These are phyloP conservation scores for Alternaria gansuensis DNA, from an alignment of 2,329 filamentous ascomycete genomes.

Conservation along the genomic window DNA sequence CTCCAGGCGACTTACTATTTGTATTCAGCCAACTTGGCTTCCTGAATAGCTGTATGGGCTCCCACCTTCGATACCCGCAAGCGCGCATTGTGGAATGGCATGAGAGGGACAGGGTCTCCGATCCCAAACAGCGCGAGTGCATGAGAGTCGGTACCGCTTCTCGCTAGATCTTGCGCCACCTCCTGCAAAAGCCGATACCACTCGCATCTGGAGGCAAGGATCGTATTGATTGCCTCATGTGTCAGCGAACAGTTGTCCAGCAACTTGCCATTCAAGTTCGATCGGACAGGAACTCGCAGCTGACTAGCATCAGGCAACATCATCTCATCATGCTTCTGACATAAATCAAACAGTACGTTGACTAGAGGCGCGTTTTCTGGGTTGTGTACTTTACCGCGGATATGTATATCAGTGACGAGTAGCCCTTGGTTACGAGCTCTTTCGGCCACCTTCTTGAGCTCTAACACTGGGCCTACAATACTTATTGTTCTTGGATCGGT, in stretches of 20 bases:
- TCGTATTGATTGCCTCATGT: constrained; percentile 27
- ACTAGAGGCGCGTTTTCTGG: constrained; percentile 33
- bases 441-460: constrained; percentile 22
- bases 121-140: constrained; percentile 34
- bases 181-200: constrained; percentile 32
- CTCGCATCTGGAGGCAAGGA: constrained; percentile 34
- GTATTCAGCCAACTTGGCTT: constrained; percentile 16
- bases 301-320: constrained; percentile 21
- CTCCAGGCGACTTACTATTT: constrained; percentile 12
- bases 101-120: constrained; percentile 31
- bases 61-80: constrained; percentile 25
- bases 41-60: constrained; percentile 14
- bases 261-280: constrained; percentile 24
- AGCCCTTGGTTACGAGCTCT: constrained; percentile 24
- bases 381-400: constrained; percentile 36
- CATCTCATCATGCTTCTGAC: constrained; percentile 18
- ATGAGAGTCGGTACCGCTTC: constrained; percentile 19
- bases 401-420: constrained; percentile 26
- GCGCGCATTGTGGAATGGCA: constrained; percentile 25
- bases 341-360: constrained; percentile 23
- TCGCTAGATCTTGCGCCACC: constrained; percentile 26
- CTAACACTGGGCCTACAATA: constrained; percentile 26
- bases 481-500: constrained; percentile 38
- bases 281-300: constrained; percentile 25
- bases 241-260: constrained; percentile 13